Percentiles rank a stretch among this genome's conserved stretches.
Evolutionary conservation across 257 asterid genomes (phyloP).

Genomic region (Prunella vulgaris): DNA sequence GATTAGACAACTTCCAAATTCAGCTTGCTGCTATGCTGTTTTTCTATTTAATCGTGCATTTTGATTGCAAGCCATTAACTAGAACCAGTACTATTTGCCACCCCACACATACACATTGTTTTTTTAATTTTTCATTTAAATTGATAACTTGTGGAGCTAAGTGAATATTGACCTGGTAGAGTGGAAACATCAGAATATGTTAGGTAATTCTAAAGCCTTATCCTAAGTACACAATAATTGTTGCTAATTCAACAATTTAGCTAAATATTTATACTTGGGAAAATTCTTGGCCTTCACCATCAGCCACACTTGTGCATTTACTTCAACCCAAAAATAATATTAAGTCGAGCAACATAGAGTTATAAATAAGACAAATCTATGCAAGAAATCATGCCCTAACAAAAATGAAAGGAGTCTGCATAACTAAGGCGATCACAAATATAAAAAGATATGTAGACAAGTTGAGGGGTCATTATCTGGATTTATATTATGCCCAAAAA

Average conservation of each 20-base stretch:
- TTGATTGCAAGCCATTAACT: no score
- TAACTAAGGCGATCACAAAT: not conserved
- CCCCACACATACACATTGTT: not conserved
- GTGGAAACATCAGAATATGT: conserved; percentile 24
- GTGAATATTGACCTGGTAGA: conserved; percentile 16
- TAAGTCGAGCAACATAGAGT: not conserved
- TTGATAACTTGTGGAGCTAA: conserved; percentile 1
- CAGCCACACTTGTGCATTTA: not conserved
- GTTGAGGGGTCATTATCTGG: not conserved
- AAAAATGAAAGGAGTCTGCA: not conserved
- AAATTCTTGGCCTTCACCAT: conserved; percentile 15
- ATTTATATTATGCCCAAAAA: not conserved
- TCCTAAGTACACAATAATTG: conserved; percentile 15
- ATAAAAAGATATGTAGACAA: not conserved
- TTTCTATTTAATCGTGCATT: no score
- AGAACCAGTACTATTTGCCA: conserved; percentile 13
- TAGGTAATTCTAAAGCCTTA: conserved; percentile 20
- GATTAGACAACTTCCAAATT: no score
- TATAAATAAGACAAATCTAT: not conserved
- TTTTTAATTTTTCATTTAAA: no score
- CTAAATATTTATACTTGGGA: not conserved
- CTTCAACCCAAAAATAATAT: not conserved
- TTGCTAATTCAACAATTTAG: conserved; percentile 22
- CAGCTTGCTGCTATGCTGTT: no score
- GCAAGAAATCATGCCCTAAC: not conserved